Evolutionary conservation across 2,329 filamentous ascomycete genomes (phyloP).

Genomic region (Cladosporium sp.): DNA sequence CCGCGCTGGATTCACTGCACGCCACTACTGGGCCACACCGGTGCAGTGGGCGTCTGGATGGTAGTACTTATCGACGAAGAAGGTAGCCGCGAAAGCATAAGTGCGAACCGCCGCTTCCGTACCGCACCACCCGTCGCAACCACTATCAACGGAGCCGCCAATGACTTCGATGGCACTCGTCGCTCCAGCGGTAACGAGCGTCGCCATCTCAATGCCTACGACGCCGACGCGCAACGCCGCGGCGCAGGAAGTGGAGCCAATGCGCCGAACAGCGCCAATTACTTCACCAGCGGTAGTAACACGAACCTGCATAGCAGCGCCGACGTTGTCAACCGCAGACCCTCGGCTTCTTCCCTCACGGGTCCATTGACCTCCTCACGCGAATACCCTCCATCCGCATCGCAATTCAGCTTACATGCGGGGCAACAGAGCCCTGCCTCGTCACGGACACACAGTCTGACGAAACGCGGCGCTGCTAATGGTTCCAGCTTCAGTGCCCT

Average conservation of each 20-base stretch:
- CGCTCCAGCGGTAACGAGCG: neutral
- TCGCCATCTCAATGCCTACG: constrained; percentile 9
- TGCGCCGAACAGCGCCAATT: constrained; percentile 8
- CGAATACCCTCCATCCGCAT: constrained; percentile 6
- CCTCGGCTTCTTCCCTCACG: neutral
- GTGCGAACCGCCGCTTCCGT: constrained; percentile 27
- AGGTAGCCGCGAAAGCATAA: constrained; percentile 17
- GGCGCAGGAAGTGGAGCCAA: constrained; percentile 5
- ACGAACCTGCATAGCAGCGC: neutral
- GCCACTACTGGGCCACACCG: constrained; percentile 63
- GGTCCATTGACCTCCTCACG: constrained; percentile 6
- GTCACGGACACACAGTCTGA: constrained; percentile 7
- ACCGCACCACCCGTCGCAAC: constrained; percentile 33
- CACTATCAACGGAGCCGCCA: constrained; percentile 31
- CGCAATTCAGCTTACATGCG: constrained; percentile 11
- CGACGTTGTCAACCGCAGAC: neutral
- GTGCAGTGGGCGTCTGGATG: constrained; percentile 74
- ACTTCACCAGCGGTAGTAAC: constrained; percentile 2
- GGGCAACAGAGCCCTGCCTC: neutral
- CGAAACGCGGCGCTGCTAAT: neutral
- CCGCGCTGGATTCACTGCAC: constrained; percentile 75
- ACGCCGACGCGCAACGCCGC: constrained; percentile 1
- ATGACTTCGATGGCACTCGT: constrained; percentile 21
- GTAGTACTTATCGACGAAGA: constrained; percentile 66
- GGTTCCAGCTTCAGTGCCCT: neutral